Conservation (phyloP, 768 basidiomycete species). For the Suillus bovinus region DNA sequence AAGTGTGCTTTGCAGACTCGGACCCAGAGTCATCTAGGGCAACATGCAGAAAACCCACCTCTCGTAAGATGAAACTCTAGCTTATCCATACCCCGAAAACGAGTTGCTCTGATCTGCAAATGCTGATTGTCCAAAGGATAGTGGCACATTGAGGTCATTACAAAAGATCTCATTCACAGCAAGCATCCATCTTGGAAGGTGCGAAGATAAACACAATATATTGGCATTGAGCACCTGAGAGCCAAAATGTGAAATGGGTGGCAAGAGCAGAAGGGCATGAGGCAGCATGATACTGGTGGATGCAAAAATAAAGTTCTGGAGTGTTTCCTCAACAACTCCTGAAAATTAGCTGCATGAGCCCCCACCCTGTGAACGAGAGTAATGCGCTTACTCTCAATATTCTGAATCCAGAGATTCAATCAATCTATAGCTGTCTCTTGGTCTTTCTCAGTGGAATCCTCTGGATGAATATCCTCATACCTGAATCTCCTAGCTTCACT, state of each 20-base stretch:
- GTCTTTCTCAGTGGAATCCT: constrained; percentile 14
- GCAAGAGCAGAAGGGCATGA: constrained; percentile 64
- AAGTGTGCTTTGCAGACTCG: too few species aligned
- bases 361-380: constrained; percentile 1
- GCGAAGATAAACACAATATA: constrained; percentile 37
- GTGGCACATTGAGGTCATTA: constrained; percentile 15
- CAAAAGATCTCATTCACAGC: constrained; percentile 73
- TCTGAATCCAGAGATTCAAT: constrained; percentile 81
- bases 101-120: constrained; percentile 21
- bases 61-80: constrained; percentile 66
- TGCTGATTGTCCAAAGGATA: constrained; percentile 21
- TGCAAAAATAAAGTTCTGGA: constrained; percentile 60
- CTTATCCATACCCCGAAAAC: constrained; percentile 35
- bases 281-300: constrained; percentile 47
- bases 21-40: too few species aligned
- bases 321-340: constrained; percentile 84
- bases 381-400: constrained; percentile 70
- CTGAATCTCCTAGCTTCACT: constrained; percentile 34
- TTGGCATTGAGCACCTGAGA: constrained; percentile 33
- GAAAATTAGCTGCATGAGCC: constrained; percentile 15
- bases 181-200: constrained; percentile 60
- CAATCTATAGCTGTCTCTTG: constrained; percentile 48
- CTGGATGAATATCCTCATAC: constrained; percentile 34
- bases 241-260: constrained; percentile 47
- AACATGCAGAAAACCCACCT: constrained; percentile 45